phyloP scores from a whole-genome alignment of 768 basidiomycete genomes.

The Russula brevipes region DNA sequence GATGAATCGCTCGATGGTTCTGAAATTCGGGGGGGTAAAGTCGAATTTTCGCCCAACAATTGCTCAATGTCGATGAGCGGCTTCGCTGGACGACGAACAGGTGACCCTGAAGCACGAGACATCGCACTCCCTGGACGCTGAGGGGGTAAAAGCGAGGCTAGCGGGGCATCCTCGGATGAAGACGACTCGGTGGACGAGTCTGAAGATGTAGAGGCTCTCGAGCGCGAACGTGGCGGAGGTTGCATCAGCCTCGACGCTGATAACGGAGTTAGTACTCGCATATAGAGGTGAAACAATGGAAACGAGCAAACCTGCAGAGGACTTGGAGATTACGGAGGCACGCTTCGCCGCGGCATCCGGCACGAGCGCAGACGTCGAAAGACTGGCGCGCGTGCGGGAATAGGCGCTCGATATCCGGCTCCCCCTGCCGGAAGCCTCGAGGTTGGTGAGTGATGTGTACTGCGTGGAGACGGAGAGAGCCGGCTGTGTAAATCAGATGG shows the following conservation, averaged over 20 bases:
- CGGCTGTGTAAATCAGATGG: background rate
- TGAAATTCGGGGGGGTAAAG: background rate
- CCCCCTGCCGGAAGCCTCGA: background rate
- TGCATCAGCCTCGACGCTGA: background rate
- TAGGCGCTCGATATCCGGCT: slow-evolving; percentile 23
- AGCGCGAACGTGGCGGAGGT: slow-evolving; percentile 23
- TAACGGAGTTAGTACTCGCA: background rate
- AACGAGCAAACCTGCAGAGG: slow-evolving; percentile 11
- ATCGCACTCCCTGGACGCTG: slow-evolving; percentile 60
- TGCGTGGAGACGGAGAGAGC: background rate
- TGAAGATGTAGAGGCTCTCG: slow-evolving; percentile 25
- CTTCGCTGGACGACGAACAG: slow-evolving; percentile 36
- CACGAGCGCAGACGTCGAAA: slow-evolving; percentile 53
- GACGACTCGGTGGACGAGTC: slow-evolving; percentile 35
- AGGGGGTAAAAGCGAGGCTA: slow-evolving; percentile 57
- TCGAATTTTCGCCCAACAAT: slow-evolving; percentile 8
- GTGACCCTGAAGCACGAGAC: slow-evolving; percentile 28
- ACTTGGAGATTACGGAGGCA: slow-evolving; percentile 36
- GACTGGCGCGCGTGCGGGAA: slow-evolving; percentile 45
- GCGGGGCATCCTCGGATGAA: slow-evolving; percentile 54
- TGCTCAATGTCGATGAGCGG: slow-evolving; percentile 40
- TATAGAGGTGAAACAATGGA: background rate
- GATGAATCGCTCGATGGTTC: slow-evolving; percentile 4
- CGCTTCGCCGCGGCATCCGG: slow-evolving; percentile 49
- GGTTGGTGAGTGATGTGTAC: background rate